These are phyloP conservation scores for Suillus alpinus DNA, from an alignment of 768 basidiomycete genomes.

Conservation along the genomic window DNA sequence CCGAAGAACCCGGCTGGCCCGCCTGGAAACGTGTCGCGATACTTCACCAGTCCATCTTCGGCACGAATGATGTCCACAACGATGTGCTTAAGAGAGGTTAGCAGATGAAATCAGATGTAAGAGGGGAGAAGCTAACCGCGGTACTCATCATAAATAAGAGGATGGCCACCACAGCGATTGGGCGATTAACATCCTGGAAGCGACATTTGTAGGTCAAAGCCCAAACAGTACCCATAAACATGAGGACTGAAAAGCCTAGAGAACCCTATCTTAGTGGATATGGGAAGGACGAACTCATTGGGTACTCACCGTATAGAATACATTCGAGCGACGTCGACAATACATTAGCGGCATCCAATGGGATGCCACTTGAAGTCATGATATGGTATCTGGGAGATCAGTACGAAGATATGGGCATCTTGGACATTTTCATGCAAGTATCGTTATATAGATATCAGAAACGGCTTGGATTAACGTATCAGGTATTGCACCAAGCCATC, in stretches of 20 bases:
- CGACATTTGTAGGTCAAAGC: not conserved
- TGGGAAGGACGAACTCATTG: not conserved
- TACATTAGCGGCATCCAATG: not conserved
- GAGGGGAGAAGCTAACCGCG: constrained; percentile 10
- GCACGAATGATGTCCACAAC: constrained; percentile 15
- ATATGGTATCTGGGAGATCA: not conserved
- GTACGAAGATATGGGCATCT: not conserved
- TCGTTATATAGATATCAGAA: not conserved
- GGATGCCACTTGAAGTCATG: not conserved
- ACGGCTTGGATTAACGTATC: not conserved
- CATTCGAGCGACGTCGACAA: not conserved
- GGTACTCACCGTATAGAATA: not conserved
- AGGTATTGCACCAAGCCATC: not conserved
- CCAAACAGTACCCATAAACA: not conserved
- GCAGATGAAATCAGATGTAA: not conserved
- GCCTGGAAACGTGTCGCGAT: constrained; percentile 18
- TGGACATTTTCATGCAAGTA: too few relatives aligned
- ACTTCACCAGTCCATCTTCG: constrained; percentile 17
- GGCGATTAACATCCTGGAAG: constrained; percentile 6
- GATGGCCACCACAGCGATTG: constrained; percentile 15
- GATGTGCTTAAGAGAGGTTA: constrained; percentile 8
- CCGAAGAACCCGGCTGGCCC: constrained; percentile 24
- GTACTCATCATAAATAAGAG: constrained; percentile 20
- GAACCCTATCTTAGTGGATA: not conserved
- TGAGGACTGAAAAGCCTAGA: not conserved